These are phyloP conservation scores for Jamesozyma spencerorum DNA, from an alignment of 805 yeast genomes.

Conservation along the genomic window DNA sequence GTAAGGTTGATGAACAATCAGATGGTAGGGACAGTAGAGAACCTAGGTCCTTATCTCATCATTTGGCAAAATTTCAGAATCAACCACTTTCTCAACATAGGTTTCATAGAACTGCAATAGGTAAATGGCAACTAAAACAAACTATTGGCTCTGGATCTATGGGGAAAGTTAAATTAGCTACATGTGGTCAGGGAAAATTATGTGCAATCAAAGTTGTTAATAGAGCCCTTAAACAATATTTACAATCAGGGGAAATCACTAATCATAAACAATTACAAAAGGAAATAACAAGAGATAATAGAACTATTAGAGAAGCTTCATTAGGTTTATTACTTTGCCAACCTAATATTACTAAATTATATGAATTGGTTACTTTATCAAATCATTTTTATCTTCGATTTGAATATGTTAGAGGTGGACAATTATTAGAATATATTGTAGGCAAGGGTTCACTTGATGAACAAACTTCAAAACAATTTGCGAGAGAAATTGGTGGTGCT, in stretches of 20 bases:
- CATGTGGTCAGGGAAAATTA: constrained; percentile 66
- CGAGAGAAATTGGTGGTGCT: constrained; percentile 88
- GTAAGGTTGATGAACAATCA: too few relatives aligned
- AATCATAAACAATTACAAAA: constrained; percentile 52
- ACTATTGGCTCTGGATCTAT: constrained; percentile 97
- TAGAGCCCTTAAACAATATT: constrained; percentile 70
- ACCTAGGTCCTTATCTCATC: too few relatives aligned
- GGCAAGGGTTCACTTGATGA: constrained; percentile 92
- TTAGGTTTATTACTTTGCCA: constrained; percentile 81
- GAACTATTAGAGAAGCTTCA: constrained; percentile 92
- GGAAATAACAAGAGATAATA: constrained; percentile 81
- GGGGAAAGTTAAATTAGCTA: constrained; percentile 97
- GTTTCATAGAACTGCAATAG: background rate
- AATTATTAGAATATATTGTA: constrained; percentile 91
- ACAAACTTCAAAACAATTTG: constrained; percentile 83
- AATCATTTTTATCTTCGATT: constrained; percentile 93
- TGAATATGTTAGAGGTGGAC: constrained; percentile 95
- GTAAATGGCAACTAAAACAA: constrained; percentile 93
- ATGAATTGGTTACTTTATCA: constrained; percentile 90
- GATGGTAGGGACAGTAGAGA: too few relatives aligned
- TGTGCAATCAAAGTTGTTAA: constrained; percentile 94
- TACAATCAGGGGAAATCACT: constrained; percentile 43
- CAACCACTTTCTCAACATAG: background rate
- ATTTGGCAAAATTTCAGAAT: too few relatives aligned
- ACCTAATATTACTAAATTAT: constrained; percentile 82